phyloP scores from a whole-genome alignment of 2,329 filamentous ascomycete species.

The Sporothrix inflata region DNA sequence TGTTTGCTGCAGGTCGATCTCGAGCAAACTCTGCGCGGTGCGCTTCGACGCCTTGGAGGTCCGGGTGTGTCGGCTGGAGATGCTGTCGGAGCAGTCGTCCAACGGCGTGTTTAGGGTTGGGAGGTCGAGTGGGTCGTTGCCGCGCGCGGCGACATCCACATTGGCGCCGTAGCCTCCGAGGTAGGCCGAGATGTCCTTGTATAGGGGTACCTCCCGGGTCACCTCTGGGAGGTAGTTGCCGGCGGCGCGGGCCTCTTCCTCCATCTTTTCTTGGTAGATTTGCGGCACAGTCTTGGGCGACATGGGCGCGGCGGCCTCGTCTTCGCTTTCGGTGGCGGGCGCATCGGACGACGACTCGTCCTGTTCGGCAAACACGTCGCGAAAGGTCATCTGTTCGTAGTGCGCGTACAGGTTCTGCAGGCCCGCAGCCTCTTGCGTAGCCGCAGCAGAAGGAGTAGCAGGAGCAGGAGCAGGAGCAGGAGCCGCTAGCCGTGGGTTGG shows the following conservation, averaged over 20 bases:
- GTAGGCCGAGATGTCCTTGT: conserved; percentile 29
- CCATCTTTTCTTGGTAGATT: conserved; percentile 2
- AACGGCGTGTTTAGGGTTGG: conserved; percentile 40
- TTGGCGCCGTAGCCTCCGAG: conserved; percentile 23
- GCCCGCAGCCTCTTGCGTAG: conserved; percentile 37
- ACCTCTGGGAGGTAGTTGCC: not conserved
- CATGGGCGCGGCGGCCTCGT: not conserved
- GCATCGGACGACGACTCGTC: not conserved
- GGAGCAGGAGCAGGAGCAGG: not conserved
- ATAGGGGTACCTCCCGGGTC: not conserved
- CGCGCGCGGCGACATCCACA: not conserved
- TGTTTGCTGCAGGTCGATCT: conserved; percentile 57
- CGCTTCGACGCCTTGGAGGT: conserved; percentile 58
- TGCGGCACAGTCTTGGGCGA: not conserved
- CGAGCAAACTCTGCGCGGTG: conserved; percentile 52
- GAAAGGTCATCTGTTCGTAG: conserved; percentile 61
- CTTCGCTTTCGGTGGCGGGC: not conserved
- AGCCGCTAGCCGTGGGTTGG: not conserved
- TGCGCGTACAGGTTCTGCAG: conserved; percentile 59
- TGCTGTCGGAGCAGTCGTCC: conserved; percentile 53
- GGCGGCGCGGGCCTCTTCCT: not conserved
- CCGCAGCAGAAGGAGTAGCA: not conserved
- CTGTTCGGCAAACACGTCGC: conserved; percentile 43
- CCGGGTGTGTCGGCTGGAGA: conserved; percentile 59
- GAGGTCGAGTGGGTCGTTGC: conserved; percentile 30